Evolutionary conservation across 2,329 filamentous ascomycete genomes (phyloP).

Genomic region (Coniosporium tulheliwenetii): DNA sequence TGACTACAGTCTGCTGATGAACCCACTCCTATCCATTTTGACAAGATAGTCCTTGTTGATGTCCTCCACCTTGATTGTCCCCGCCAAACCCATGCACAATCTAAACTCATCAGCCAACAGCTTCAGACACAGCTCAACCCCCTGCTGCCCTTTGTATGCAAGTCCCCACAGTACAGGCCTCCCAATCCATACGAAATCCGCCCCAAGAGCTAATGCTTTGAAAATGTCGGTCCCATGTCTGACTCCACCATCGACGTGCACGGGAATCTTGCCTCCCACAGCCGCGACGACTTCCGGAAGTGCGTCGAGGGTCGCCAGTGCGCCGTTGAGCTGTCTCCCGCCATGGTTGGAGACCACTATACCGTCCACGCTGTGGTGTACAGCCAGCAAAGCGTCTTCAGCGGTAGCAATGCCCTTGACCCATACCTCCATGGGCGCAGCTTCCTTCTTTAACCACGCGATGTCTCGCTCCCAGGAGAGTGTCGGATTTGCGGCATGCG

Average conservation of each 20-base stretch:
- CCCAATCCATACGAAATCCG: conserved; percentile 33
- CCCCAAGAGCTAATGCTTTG: conserved; percentile 39
- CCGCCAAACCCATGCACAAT: conserved; percentile 2
- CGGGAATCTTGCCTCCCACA: conserved; percentile 32
- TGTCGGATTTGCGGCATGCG: conserved; percentile 21
- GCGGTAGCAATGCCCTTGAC: conserved; percentile 5
- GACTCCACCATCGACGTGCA: conserved; percentile 47
- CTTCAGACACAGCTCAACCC: conserved; percentile 9
- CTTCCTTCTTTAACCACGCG: conserved; percentile 8
- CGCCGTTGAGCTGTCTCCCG: conserved; percentile 40
- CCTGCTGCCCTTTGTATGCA: conserved; percentile 19
- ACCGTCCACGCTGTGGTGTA: conserved; percentile 2
- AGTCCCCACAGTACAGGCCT: conserved; percentile 34
- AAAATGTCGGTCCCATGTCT: conserved; percentile 40
- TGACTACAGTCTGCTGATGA: conserved; percentile 10
- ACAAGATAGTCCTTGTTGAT: conserved; percentile 20
- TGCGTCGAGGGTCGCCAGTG: conserved; percentile 35
- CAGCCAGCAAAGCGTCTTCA: conserved; percentile 3
- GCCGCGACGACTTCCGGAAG: conserved; percentile 23
- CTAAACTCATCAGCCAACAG: conserved; percentile 5
- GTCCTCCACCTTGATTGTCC: conserved; percentile 7
- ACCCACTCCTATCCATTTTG: conserved; percentile 18
- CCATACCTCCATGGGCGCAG: conserved; percentile 7
- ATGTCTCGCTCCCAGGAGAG: conserved; percentile 2
- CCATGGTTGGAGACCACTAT: conserved; percentile 32